phyloP scores from a whole-genome alignment of 2,329 filamentous ascomycete genomes.

The Bertia moriformis region DNA sequence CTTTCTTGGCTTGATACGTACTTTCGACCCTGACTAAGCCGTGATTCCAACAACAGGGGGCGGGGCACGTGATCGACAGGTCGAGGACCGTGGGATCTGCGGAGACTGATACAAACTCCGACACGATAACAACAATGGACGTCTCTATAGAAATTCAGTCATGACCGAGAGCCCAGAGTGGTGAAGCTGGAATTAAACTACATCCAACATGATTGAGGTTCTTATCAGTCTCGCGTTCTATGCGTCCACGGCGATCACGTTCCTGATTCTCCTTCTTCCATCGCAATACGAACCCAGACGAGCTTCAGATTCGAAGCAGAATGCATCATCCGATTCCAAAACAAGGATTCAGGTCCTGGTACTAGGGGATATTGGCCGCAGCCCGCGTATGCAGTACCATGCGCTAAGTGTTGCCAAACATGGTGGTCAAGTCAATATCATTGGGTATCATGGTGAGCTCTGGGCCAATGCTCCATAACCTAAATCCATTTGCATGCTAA shows the following conservation, averaged over 20 bases:
- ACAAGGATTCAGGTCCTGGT: conserved; percentile 69
- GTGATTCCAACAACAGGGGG: no score
- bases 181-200: no score
- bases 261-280: conserved; percentile 35
- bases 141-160: no score
- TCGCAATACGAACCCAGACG: conserved; percentile 28
- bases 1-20: no score
- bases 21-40: no score
- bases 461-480: neutral
- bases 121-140: no score
- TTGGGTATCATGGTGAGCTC: conserved; percentile 66
- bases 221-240: conserved; percentile 17
- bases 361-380: conserved; percentile 85
- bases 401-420: conserved; percentile 78
- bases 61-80: no score
- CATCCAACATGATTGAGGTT: conserved; percentile 17
- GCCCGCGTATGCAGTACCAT: conserved; percentile 97
- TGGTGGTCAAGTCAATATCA: conserved; percentile 65
- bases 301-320: conserved; percentile 6
- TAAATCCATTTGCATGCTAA: neutral
- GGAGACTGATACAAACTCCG: no score
- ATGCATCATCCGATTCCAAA: conserved; percentile 12
- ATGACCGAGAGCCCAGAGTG: no score
- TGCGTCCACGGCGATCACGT: conserved; percentile 28
- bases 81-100: no score